Percentiles rank a stretch among this genome's conserved stretches.
phyloP scores from a whole-genome alignment of 1,284 basidiomycete genomes.

The Pascua guehoae region DNA sequence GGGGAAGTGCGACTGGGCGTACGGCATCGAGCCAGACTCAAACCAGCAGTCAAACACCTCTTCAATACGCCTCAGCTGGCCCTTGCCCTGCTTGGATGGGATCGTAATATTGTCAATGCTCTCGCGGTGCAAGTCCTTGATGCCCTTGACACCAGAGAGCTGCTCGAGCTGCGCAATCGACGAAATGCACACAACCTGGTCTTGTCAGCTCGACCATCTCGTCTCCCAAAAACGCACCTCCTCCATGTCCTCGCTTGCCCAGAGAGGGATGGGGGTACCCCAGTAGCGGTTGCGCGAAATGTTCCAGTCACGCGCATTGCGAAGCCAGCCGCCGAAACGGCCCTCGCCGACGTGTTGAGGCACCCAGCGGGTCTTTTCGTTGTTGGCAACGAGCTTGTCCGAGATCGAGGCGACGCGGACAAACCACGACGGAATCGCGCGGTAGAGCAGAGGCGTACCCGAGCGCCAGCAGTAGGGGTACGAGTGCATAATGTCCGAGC shows the following conservation, averaged over 20 bases:
- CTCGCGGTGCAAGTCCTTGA: conserved; percentile 92
- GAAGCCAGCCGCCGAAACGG: conserved; percentile 95
- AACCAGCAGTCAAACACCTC: conserved; percentile 99
- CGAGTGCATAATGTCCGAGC: conserved; percentile 80
- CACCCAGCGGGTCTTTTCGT: conserved; percentile 91
- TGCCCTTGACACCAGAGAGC: conserved; percentile 77
- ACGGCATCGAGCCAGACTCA: conserved; percentile 99
- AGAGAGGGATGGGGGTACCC: conserved; percentile 97
- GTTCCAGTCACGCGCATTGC: conserved; percentile 98
- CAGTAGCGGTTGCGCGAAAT: conserved; percentile 98
- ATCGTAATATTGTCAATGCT: conserved; percentile 96
- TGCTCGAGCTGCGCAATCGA: conserved; percentile 86
- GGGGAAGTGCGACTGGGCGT: conserved; percentile 95
- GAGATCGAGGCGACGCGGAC: conserved; percentile 81
- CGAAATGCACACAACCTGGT: conserved; percentile 68
- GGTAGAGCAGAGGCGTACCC: conserved; percentile 91
- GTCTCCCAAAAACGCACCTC: conserved; percentile 54
- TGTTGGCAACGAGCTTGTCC: conserved; percentile 84
- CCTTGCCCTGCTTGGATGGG: conserved; percentile 87
- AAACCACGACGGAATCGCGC: conserved; percentile 95
- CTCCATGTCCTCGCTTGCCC: conserved; percentile 89
- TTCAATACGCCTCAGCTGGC: conserved; percentile 80
- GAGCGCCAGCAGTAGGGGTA: conserved; percentile 99
- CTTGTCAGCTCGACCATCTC: no score
- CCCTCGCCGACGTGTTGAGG: conserved; percentile 85